Evolutionary conservation across 164 flowering plant species (phyloP).

Genomic region (Tetracentron sinense): DNA sequence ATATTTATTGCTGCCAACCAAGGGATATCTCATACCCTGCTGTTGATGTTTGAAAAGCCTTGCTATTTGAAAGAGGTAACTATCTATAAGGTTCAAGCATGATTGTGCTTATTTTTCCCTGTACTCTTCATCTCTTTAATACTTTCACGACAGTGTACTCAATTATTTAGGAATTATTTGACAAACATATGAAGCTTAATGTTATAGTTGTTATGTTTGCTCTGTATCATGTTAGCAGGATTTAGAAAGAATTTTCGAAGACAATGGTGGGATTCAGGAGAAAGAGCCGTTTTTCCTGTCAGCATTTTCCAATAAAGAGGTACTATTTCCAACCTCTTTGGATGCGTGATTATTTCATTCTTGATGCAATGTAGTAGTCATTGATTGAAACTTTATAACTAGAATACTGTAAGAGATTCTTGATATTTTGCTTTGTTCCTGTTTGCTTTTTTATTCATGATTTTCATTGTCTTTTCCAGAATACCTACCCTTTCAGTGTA

Average conservation of each 20-base stretch:
- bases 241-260: constrained; percentile 53
- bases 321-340: constrained; percentile 16
- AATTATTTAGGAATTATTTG: neutral
- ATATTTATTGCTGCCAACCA: too few species aligned
- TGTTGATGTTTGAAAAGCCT: neutral
- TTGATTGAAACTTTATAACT: neutral
- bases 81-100: neutral
- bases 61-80: neutral
- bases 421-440: neutral
- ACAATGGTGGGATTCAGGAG: constrained; percentile 55
- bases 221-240: constrained; percentile 43
- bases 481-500: too few species aligned
- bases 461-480: neutral
- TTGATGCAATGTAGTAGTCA: neutral
- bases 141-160: neutral
- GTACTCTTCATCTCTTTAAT: neutral
- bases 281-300: constrained; percentile 81
- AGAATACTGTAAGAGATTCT: neutral
- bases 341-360: neutral
- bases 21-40: neutral
- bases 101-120: neutral
- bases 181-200: neutral
- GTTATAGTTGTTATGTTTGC: neutral
- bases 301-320: constrained; percentile 41
- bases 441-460: neutral